A percentile compares a stretch with the other conserved stretches of the same genome.
phyloP scores from a whole-genome alignment of 2,329 filamentous ascomycete species.

The Monosporascus ibericus region DNA sequence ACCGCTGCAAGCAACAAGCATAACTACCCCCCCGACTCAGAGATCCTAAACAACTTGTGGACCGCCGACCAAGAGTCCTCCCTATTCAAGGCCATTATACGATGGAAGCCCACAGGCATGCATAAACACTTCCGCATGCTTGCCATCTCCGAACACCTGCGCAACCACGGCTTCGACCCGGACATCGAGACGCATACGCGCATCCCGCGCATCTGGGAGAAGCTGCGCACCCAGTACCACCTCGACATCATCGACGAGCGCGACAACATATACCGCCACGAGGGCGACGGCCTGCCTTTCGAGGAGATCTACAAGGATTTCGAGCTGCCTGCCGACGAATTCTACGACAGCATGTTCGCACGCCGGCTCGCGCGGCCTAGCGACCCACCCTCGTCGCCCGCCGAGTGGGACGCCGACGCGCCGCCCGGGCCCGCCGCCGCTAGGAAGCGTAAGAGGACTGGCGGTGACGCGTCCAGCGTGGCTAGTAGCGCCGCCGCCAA shows the following conservation, averaged over 20 bases:
- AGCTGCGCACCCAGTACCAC: conserved; percentile 78
- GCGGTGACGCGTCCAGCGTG: conserved; percentile 32
- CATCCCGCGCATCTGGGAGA: conserved; percentile 87
- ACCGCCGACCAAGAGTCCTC: conserved; percentile 93
- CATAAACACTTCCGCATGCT: conserved; percentile 94
- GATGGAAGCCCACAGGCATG: conserved; percentile 87
- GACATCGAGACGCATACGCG: conserved; percentile 70
- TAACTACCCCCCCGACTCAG: conserved; percentile 31
- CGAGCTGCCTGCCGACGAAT: conserved; percentile 47
- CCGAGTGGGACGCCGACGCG: conserved; percentile 33
- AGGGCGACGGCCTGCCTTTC: conserved; percentile 50
- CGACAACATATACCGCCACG: conserved; percentile 54
- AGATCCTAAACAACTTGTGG: conserved; percentile 65
- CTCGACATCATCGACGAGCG: conserved; percentile 80
- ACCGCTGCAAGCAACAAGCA: conserved; percentile 36
- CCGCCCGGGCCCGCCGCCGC: conserved; percentile 14
- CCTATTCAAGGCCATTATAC: conserved; percentile 85
- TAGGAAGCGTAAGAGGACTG: conserved; percentile 40
- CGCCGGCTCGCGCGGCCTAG: conserved; percentile 32
- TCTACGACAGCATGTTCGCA: conserved; percentile 40
- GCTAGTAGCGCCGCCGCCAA: conserved; percentile 42
- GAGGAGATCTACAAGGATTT: conserved; percentile 62
- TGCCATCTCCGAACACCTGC: conserved; percentile 72
- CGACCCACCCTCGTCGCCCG: conserved; percentile 38
- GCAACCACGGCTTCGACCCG: conserved; percentile 73